phyloP scores from a whole-genome alignment of 202 grass and related monocot genomes.

The Hordeum pubiflorum region DNA sequence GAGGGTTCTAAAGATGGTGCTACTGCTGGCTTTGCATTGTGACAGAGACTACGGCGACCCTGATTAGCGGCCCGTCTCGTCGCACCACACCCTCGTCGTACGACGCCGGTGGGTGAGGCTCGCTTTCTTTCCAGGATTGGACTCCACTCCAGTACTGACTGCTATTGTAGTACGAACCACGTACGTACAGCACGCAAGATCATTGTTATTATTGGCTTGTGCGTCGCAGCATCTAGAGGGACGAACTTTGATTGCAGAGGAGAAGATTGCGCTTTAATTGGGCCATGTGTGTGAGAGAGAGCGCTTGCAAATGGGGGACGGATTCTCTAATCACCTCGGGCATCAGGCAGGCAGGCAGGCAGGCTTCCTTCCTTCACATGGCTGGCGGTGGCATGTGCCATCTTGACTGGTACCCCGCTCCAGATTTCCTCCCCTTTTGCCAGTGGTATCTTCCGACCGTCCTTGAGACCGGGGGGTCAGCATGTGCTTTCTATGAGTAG shows the following conservation, averaged over 20 bases:
- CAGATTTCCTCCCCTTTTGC: constrained; percentile 18
- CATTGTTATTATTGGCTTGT: neutral
- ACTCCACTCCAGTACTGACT: constrained; percentile 24
- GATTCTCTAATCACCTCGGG: constrained; percentile 33
- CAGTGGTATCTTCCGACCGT: neutral
- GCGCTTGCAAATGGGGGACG: constrained; percentile 10
- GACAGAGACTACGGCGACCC: neutral
- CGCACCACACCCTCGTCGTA: constrained; percentile 12
- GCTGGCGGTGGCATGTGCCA: constrained; percentile 39
- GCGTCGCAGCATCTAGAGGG: constrained; percentile 23
- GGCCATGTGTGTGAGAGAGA: constrained; percentile 16
- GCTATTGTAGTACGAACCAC: neutral
- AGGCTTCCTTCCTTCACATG: constrained; percentile 6
- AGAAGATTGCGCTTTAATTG: constrained; percentile 41
- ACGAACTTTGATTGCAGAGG: constrained; percentile 12
- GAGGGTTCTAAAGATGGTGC: neutral
- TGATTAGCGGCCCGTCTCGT: constrained; percentile 27
- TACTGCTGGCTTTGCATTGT: constrained; percentile 1
- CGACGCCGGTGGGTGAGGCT: constrained; percentile 28
- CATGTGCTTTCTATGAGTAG: constrained; percentile 32
- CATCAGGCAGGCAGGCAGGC: neutral
- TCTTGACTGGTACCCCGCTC: constrained; percentile 28
- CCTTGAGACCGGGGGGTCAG: neutral
- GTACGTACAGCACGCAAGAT: neutral
- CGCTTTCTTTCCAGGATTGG: constrained; percentile 11